Evolutionary conservation across 495 filamentous ascomycete genomes (phyloP).

Genomic region (Staphylotrichum tortipilum): DNA sequence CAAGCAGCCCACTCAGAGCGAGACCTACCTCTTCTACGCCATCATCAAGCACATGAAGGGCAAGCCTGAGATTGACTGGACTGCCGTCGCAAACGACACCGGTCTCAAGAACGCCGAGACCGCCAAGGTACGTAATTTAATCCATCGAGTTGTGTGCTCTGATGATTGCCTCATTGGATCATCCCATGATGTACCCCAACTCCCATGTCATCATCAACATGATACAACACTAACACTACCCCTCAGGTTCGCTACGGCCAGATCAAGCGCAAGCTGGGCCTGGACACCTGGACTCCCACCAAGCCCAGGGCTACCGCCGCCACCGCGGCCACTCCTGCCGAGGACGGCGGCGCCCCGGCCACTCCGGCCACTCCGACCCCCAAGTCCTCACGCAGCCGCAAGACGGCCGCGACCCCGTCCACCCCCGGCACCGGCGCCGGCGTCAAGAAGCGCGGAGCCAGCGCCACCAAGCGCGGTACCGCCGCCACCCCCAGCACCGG

Average conservation of each 20-base stretch:
- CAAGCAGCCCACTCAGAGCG: slow-evolving; percentile 4
- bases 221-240: background rate
- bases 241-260: slow-evolving; percentile 24
- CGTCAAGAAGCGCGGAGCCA: slow-evolving; percentile 4
- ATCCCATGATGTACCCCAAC: no score
- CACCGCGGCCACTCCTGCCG: background rate
- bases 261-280: slow-evolving; percentile 20
- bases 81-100: slow-evolving; percentile 5
- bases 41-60: slow-evolving; percentile 13
- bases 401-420: background rate
- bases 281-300: slow-evolving; percentile 8
- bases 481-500: background rate
- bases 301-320: background rate
- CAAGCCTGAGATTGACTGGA: slow-evolving; percentile 18
- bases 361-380: no score
- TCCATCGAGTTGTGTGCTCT: background rate
- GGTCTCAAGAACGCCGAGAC: slow-evolving; percentile 16
- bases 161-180: no score
- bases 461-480: background rate
- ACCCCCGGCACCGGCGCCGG: slow-evolving; percentile 1
- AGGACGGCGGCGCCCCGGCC: background rate
- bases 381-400: background rate
- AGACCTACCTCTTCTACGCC: slow-evolving; percentile 13
- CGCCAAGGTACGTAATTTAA: slow-evolving; percentile 20
- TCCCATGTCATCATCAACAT: background rate